Base-by-base conservation (phyloP, 148 eudicot genomes). In the Rheum nobile region DNA sequence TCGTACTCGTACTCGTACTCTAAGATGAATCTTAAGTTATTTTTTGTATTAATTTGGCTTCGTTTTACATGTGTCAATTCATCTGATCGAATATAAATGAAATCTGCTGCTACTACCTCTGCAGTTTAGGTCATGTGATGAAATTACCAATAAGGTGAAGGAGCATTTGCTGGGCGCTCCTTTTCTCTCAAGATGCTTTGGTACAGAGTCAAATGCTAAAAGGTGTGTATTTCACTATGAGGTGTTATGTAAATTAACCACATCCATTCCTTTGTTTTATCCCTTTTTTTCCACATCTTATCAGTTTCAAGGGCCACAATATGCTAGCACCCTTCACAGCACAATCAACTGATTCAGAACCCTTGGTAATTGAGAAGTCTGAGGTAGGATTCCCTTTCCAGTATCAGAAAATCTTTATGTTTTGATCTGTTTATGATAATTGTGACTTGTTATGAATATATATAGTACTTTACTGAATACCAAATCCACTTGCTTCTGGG, bases 321-420 rank as follows among this genome's bases (percentile, higher is more conserved):
- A 94, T 94, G 98, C 81, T 94, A 85, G 97, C 98, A 67, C 98
- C 98, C 69, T 94, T 94, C 78, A 94, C 98, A 4, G 93, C 98
- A 93, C 97, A 89, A 75, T 77, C 87, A 67, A 79, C 83, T 10
- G 97, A 94, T 78, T 42, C 82, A 79, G 71, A 87, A 77, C 98
- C 98, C 67, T 78, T 94, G 67, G 89, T 94, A 32, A 94, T 94
- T 57, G 87, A 83, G 22, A 91, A 85, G 70, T 91, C 98, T 13
- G 96, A 91, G 93, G 98, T 94, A 85, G 34, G 32, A 11, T 24
- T 47, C 55, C 57, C 41, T 35, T 35, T 35, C 2, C 39, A 2
- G 39, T 37, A 37, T 37, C 6, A 37, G 39, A 37, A 37, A 37
- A 37, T 37, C 39, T 37, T 37, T n/a, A n/a, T n/a, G n/a, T n/a